These are phyloP conservation scores for Citrus inodora DNA, from an alignment of 345 rosid species.

Conservation along the genomic window DNA sequence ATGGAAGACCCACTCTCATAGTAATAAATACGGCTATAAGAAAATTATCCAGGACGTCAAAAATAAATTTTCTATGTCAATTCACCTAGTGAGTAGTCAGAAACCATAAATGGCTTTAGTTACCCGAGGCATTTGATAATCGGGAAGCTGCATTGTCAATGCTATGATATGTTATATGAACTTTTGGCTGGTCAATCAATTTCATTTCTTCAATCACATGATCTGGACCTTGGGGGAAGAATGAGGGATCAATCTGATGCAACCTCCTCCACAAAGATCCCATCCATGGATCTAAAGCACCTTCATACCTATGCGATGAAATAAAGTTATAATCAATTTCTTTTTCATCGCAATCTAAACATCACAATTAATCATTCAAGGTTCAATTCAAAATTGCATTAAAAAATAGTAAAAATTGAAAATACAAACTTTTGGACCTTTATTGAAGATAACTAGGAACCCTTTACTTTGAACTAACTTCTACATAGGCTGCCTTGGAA, in stretches of 20 bases:
- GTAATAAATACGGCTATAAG: not conserved
- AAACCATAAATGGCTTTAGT: not conserved
- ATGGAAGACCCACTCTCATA: not conserved
- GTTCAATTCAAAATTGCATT: too few species aligned
- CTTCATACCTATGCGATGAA: constrained; percentile 65
- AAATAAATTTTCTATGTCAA: not conserved
- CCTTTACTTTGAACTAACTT: too few species aligned
- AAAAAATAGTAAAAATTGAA: too few species aligned
- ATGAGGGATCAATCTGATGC: constrained; percentile 51
- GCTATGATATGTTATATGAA: constrained; percentile 47
- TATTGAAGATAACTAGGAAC: too few species aligned
- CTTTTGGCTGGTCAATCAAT: constrained; percentile 62
- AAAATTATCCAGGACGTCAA: constrained; percentile 1
- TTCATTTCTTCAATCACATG: constrained; percentile 34
- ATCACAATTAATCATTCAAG: not conserved
- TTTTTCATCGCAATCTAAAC: not conserved
- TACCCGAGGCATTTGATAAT: constrained; percentile 47
- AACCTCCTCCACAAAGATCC: constrained; percentile 67
- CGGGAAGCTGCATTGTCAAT: constrained; percentile 19
- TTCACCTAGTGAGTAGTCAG: not conserved
- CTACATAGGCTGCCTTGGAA: too few species aligned
- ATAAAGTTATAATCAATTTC: not conserved
- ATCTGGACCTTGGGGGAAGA: constrained; percentile 73
- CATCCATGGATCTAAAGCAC: constrained; percentile 95
- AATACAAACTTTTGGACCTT: too few species aligned